Base-by-base conservation (phyloP, 805 yeast species). In the Candida nitratophila region DNA sequence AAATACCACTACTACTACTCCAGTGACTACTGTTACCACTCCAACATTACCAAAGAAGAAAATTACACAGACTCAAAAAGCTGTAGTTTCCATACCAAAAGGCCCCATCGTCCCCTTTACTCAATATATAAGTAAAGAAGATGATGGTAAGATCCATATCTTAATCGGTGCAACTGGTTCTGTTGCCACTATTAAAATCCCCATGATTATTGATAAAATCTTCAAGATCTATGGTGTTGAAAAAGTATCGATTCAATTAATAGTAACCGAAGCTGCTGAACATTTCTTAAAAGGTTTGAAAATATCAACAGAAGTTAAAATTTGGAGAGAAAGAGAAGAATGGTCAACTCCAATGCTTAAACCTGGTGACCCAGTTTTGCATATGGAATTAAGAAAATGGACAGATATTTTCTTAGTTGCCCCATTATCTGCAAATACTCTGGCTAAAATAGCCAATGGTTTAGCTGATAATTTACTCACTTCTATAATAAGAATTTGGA, bases 341-440 rank as follows among this genome's bases (percentile, higher is more conserved):
- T 91, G 99, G 99, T 64, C 68, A 4, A 56, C 57, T 27, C 64
- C 64, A 15, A 52, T 60, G 53, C 68, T 69, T 30, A 79, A 83
- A n/a, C 91, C 97, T 84, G 81, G 81, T 53, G 98, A 93, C 63
- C 97, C 98, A 1, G 96, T 93, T 32, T 70, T 93, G 50, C 98
- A 77, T 53, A 76, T 77, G 45, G 82, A 77, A 55, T 61, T 77
- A 43, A 68, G 83, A 47, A 68, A 81, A 49, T 77, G 83, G 83
- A 81, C 83, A 0, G 81, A 77, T 60, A 69, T 77, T 39, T 58
- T 77, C 41, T 63, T 77, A 30, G 74, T 77, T 26, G 77, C 79
- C 44, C 82, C 82, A 2, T 62, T 76, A 46, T 73, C 81, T 2
- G 81, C 83, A 14, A 77, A 77, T 53, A 75, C 83, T 0, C 59